These are phyloP conservation scores for Aspergillus sclerotioniger DNA, from an alignment of 495 filamentous ascomycete species.

Conservation along the genomic window DNA sequence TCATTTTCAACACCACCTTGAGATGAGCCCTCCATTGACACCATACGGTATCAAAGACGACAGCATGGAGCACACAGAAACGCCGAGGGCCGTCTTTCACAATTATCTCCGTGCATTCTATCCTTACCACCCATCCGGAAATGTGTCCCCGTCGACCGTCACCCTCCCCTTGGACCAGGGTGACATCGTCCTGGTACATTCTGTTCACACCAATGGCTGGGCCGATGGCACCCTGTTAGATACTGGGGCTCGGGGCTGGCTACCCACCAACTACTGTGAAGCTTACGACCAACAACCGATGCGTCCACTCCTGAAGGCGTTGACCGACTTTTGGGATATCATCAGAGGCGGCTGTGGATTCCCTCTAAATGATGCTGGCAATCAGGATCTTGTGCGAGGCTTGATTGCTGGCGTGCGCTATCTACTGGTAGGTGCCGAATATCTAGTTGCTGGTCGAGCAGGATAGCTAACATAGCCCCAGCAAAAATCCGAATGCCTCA, in stretches of 20 bases:
- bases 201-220: constrained; percentile 98
- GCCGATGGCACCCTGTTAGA: constrained; percentile 94
- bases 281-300: constrained; percentile 86
- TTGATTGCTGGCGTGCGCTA: constrained; percentile 90
- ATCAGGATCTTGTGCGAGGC: constrained; percentile 86
- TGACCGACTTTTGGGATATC: constrained; percentile 92
- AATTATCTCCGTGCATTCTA: constrained; percentile 97
- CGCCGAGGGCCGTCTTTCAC: constrained; percentile 70
- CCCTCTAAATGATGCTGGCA: constrained; percentile 70
- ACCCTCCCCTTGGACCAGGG: constrained; percentile 85
- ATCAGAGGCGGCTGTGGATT: constrained; percentile 65
- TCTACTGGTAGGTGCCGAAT: constrained; percentile 65
- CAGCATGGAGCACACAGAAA: constrained; percentile 45
- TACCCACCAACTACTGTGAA: constrained; percentile 98
- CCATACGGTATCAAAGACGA: constrained; percentile 61
- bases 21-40: constrained; percentile 73
- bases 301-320: constrained; percentile 76
- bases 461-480: constrained; percentile 28
- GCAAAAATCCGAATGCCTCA: constrained; percentile 88
- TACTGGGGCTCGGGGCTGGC: constrained; percentile 87
- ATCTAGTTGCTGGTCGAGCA: too few species aligned
- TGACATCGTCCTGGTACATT: constrained; percentile 92
- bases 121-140: constrained; percentile 77
- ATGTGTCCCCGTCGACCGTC: constrained; percentile 71
- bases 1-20: constrained; percentile 29